These are phyloP conservation scores for Globisporangium paddicum DNA, from an alignment of 352 stramenopile species.

Conservation along the genomic window DNA sequence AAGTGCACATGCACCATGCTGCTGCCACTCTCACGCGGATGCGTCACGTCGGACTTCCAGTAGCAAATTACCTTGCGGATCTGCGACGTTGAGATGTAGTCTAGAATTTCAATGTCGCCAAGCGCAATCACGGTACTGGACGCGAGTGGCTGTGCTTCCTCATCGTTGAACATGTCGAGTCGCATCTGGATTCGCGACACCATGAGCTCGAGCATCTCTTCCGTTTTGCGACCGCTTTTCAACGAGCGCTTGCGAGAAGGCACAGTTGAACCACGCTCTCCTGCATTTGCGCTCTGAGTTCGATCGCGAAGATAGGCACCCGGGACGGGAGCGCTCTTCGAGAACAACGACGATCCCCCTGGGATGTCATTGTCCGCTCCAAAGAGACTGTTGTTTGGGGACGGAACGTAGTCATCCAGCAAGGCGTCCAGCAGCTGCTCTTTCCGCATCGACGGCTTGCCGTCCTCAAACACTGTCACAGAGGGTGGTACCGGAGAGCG, in stretches of 20 bases:
- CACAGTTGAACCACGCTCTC: neutral
- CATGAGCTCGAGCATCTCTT: slow-evolving; percentile 86
- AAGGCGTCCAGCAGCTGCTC: slow-evolving; percentile 77
- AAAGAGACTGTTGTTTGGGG: slow-evolving; percentile 49
- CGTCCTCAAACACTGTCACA: neutral
- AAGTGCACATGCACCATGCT: slow-evolving; percentile 79
- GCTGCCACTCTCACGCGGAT: slow-evolving; percentile 81
- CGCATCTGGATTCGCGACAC: slow-evolving; percentile 80
- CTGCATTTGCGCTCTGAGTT: neutral
- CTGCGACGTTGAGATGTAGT: slow-evolving; percentile 88
- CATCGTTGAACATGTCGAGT: slow-evolving; percentile 81
- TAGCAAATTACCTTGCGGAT: slow-evolving; percentile 90
- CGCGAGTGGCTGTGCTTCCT: slow-evolving; percentile 60
- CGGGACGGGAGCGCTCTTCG: slow-evolving; percentile 28
- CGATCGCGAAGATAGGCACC: slow-evolving; percentile 29
- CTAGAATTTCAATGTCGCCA: slow-evolving; percentile 78
- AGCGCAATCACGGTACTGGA: slow-evolving; percentile 73
- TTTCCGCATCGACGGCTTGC: slow-evolving; percentile 25
- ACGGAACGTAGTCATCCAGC: slow-evolving; percentile 82
- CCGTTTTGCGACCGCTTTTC: slow-evolving; percentile 79
- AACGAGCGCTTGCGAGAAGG: slow-evolving; percentile 49
- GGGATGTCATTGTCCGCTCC: slow-evolving; percentile 21
- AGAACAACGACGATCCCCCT: slow-evolving; percentile 31
- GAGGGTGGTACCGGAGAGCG: neutral
- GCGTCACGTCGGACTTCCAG: slow-evolving; percentile 82